phyloP scores from a whole-genome alignment of 129 eudicot genomes.

The Pulicaria dysenterica region DNA sequence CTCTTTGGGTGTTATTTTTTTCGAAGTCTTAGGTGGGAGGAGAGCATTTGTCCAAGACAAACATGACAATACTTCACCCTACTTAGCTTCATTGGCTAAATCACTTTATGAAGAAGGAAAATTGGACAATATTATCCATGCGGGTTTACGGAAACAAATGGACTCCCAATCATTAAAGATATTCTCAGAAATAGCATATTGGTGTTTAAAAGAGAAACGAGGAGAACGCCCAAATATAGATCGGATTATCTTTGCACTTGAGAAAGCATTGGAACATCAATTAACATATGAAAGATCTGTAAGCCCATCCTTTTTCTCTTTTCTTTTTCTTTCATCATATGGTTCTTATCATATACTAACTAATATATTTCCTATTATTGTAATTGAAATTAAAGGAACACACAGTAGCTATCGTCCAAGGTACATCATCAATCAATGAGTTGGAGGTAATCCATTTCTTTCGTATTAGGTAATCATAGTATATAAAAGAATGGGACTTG shows the following conservation, averaged over 20 bases:
- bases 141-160: background rate
- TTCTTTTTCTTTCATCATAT: background rate
- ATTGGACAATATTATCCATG: background rate
- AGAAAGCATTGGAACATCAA: slow-evolving; percentile 19
- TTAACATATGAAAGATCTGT: background rate
- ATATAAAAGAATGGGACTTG: no score
- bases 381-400: background rate
- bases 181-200: background rate
- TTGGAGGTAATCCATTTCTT: background rate
- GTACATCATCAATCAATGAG: background rate
- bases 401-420: background rate
- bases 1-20: background rate
- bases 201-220: background rate
- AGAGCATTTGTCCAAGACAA: background rate
- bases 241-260: background rate
- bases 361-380: background rate
- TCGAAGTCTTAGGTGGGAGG: background rate
- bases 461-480: background rate
- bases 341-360: background rate
- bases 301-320: background rate
- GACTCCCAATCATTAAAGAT: background rate
- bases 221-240: slow-evolving; percentile 14
- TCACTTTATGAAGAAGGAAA: background rate
- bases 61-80: background rate
- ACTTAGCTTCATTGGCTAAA: background rate